Evolutionary conservation across 1,139 yeast genomes (phyloP).

Genomic region (Taiozyma sp.): DNA sequence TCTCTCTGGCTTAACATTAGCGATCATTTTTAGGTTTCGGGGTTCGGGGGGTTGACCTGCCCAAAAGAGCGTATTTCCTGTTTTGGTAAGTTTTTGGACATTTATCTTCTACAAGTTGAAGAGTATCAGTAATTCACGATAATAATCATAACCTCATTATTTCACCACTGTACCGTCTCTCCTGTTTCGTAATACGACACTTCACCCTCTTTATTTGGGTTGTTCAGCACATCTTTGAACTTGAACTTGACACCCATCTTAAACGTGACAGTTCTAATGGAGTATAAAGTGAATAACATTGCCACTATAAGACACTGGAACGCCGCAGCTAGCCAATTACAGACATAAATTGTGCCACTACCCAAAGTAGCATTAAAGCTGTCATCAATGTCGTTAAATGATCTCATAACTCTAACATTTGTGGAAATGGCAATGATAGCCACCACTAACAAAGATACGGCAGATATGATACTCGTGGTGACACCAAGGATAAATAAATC

Average conservation of each 20-base stretch:
- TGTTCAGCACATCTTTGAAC: not conserved
- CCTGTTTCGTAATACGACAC: not conserved
- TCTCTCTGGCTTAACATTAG: not conserved
- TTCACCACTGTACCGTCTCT: not conserved
- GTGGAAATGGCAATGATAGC: conserved; percentile 1
- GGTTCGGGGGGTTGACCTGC: not conserved
- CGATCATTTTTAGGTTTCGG: not conserved
- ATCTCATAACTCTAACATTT: not conserved
- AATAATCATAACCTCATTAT: not conserved
- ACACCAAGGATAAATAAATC: conserved; percentile 4
- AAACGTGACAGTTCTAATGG: conserved; percentile 1
- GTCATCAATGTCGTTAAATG: not conserved
- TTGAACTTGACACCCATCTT: conserved; percentile 4
- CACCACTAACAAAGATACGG: conserved; percentile 1
- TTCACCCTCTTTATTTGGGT: not conserved
- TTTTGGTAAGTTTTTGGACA: not conserved
- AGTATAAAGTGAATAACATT: not conserved
- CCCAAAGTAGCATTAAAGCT: conserved; percentile 1
- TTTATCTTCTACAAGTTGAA: too few relatives aligned
- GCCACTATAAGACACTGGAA: conserved; percentile 2
- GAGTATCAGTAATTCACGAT: too few relatives aligned
- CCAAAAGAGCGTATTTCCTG: not conserved
- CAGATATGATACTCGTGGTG: conserved; percentile 1
- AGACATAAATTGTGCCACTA: not conserved
- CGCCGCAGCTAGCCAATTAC: conserved; percentile 5